Conservation (phyloP, 257 asterid genomes). For the Gentiana straminea region DNA sequence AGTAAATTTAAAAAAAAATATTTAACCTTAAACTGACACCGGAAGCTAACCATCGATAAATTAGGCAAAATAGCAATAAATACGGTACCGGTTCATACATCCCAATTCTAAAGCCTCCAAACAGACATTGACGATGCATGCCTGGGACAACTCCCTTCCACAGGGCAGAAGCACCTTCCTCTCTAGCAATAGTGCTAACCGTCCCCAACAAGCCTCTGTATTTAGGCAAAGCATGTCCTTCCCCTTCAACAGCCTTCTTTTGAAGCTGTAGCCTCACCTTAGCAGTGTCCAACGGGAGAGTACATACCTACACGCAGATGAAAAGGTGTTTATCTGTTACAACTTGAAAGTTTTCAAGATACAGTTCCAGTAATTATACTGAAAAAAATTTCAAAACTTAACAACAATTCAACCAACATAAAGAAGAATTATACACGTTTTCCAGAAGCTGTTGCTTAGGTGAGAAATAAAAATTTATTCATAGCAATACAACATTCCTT, state of each 20-base stretch:
- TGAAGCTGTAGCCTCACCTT: slow-evolving; percentile 95
- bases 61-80: slow-evolving; percentile 4
- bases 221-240: slow-evolving; percentile 53
- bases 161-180: slow-evolving; percentile 73
- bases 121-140: slow-evolving; percentile 86
- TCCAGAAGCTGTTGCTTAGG: too few relatives aligned
- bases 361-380: neutral
- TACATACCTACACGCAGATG: slow-evolving; percentile 38
- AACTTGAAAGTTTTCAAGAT: neutral
- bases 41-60: neutral
- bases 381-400: neutral
- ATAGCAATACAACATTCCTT: too few relatives aligned
- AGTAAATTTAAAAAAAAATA: neutral
- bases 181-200: slow-evolving; percentile 90
- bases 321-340: neutral
- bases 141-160: slow-evolving; percentile 99
- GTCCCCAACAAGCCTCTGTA: slow-evolving; percentile 91
- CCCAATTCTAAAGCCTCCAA: slow-evolving; percentile 92
- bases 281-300: slow-evolving; percentile 93
- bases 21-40: slow-evolving; percentile 5
- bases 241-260: slow-evolving; percentile 71
- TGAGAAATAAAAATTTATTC: too few relatives aligned
- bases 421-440: too few relatives aligned
- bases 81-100: slow-evolving; percentile 82
- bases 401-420: slow-evolving; percentile 1